Evolutionary conservation across 2,329 filamentous ascomycete species (phyloP), one percentile per base, ranked within the genome.

Genomic region (Monosporascus ibericus): DNA sequence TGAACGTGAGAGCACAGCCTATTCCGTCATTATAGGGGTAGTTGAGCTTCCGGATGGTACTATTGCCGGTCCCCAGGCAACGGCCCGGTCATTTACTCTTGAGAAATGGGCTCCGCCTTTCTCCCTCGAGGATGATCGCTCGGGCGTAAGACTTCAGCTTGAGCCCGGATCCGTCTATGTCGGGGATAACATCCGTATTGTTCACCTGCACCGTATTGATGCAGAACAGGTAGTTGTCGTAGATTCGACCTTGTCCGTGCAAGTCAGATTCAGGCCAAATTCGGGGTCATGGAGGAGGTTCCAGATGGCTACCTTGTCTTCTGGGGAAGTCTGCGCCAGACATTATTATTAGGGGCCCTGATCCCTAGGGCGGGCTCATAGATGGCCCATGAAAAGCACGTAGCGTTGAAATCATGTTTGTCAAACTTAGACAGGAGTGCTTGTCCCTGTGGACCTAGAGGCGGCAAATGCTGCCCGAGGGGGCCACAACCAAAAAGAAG

Each of bases 41-140:
- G 48, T 72, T 69, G 11, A 76, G 63, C 44, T 69, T 68, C 49
- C 69, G 57, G 25, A 73, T 62, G 17, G 57, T 69, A 5, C 73
- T 75, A 18, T 67, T 55, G 20, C 58, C 49, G 7, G 61, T 63
- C 3, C 3, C 77, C 65, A 2, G 76, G 77, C 3, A 79, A 66
- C 2, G 77, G 76, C 0, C 76, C 75, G 27, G 79, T 69, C 67
- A 75, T 74, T 56, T 73, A 77, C 55, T 79, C 75, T 52, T 76
- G 71, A 5, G 71, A 72, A 27, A 73, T 68, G 1, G 75, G 74
- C 14, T 70, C 66, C 4, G 59, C 55, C 46, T 70, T 72, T 0
- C 70, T 73, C 73, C 71, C 52, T 75, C 68, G 42, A 75, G 74
- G 40, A 79, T 69, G 49, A 77, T 71, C 1, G 69, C 75, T 22